phyloP scores from a whole-genome alignment of 2,329 filamentous ascomycete genomes.

The Mycosphaerelloides madeirae region DNA sequence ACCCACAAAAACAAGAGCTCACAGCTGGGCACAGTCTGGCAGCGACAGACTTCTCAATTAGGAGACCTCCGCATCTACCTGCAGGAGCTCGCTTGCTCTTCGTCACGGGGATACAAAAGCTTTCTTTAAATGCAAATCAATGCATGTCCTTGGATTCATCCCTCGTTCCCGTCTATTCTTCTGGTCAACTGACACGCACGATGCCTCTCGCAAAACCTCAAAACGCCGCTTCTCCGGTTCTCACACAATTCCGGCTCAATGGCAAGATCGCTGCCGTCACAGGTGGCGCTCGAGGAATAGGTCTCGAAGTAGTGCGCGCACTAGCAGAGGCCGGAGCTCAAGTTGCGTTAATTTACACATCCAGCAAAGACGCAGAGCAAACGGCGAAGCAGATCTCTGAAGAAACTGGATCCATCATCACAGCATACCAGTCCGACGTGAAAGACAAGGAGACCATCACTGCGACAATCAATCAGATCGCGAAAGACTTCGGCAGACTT shows the following conservation, averaged over 20 bases:
- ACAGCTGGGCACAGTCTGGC: too few species aligned
- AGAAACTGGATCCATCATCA: constrained; percentile 18
- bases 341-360: constrained; percentile 84
- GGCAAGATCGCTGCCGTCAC: constrained; percentile 78
- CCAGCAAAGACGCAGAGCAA: constrained; percentile 54
- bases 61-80: too few species aligned
- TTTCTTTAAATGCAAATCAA: too few species aligned
- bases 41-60: too few species aligned
- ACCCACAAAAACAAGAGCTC: too few species aligned
- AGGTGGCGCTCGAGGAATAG: constrained; percentile 78
- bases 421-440: constrained; percentile 67
- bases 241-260: constrained; percentile 65
- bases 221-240: constrained; percentile 12
- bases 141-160: too few species aligned
- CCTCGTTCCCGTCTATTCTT: too few species aligned
- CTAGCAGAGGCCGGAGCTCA: constrained; percentile 81
- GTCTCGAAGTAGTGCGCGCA: constrained; percentile 83
- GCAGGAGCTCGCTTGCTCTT: too few species aligned
- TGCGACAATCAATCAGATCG: constrained; percentile 67
- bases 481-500: constrained; percentile 67
- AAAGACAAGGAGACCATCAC: constrained; percentile 61
- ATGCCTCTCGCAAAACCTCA: constrained; percentile 24
- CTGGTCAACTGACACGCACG: neutral
- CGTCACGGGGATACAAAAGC: too few species aligned
- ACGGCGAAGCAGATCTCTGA: constrained; percentile 13